A percentile compares a stretch with the other conserved stretches of the same genome.
These are phyloP conservation scores for Pythium scleroteichum DNA, from an alignment of 352 stramenopile species.

Conservation along the genomic window DNA sequence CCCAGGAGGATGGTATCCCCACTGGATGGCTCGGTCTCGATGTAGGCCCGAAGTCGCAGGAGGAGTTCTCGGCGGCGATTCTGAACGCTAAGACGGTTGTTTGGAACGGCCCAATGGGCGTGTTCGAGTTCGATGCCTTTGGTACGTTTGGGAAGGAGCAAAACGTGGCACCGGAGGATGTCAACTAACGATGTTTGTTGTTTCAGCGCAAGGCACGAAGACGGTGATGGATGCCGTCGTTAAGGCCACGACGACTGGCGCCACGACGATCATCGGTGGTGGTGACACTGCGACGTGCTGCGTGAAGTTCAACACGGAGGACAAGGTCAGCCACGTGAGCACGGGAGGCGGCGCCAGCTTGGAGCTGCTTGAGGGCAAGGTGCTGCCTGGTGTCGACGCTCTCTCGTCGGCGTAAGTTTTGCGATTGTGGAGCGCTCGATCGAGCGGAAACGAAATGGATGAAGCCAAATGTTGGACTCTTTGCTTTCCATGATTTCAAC, in stretches of 20 bases:
- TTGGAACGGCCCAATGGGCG: conserved; percentile 99
- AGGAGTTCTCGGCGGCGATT: conserved; percentile 82
- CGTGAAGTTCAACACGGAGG: conserved; percentile 86
- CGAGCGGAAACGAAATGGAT: not conserved
- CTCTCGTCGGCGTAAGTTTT: conserved; percentile 75
- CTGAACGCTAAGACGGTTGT: conserved; percentile 94
- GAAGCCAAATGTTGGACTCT: not conserved
- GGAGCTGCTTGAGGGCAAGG: conserved; percentile 98
- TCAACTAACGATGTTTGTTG: not conserved
- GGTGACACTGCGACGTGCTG: conserved; percentile 95
- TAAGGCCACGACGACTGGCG: conserved; percentile 91
- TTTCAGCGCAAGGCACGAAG: conserved; percentile 90
- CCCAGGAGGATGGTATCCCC: conserved; percentile 92
- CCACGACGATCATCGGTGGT: conserved; percentile 98
- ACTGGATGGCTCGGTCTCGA: conserved; percentile 98
- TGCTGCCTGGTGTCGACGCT: conserved; percentile 97
- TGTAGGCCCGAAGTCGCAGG: conserved; percentile 94
- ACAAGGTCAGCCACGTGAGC: conserved; percentile 90
- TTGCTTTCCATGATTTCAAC: not conserved
- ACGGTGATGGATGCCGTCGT: conserved; percentile 96
- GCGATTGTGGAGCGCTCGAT: conserved; percentile 10
- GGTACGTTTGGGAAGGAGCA: conserved; percentile 37
- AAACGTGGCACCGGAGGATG: not conserved
- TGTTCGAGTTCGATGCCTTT: conserved; percentile 99
- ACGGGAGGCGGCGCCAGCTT: conserved; percentile 96